Percentiles rank a stretch among this genome's conserved stretches.
These are phyloP conservation scores for Penicillium cataractarum DNA, from an alignment of 495 filamentous ascomycete genomes.

Conservation along the genomic window DNA sequence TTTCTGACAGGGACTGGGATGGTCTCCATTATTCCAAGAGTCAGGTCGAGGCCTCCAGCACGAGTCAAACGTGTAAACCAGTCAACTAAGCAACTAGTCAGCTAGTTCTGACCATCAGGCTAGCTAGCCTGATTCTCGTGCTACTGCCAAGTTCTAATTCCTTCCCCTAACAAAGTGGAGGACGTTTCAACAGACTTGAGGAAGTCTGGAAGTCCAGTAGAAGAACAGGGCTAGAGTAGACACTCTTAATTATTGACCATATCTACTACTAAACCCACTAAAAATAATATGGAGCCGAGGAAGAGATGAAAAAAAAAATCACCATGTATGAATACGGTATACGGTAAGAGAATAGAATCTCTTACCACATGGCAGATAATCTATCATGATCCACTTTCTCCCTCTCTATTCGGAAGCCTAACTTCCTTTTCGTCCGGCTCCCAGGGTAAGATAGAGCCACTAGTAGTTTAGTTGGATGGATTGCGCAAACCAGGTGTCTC, in stretches of 20 bases:
- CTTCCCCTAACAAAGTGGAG: neutral
- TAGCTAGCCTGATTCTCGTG: neutral
- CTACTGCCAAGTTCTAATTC: neutral
- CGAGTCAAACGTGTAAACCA: too few relatives aligned
- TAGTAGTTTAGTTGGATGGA: neutral
- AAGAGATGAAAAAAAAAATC: neutral
- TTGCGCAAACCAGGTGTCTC: neutral
- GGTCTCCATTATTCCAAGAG: neutral
- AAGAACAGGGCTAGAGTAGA: neutral
- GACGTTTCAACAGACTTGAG: neutral
- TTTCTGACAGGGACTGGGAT: neutral
- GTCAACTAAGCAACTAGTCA: neutral
- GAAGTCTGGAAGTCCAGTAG: too few relatives aligned
- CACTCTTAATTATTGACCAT: neutral
- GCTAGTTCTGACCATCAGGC: neutral
- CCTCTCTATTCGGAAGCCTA: neutral
- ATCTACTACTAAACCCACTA: neutral
- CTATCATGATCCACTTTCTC: neutral
- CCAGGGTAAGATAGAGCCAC: neutral
- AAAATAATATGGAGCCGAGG: neutral
- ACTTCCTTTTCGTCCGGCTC: neutral
- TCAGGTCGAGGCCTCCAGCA: neutral
- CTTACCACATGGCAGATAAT: neutral
- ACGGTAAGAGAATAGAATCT: neutral
- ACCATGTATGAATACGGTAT: constrained; percentile 1